phyloP scores from a whole-genome alignment of 2,329 filamentous ascomycete genomes.

The Cytospora chrysosperma region DNA sequence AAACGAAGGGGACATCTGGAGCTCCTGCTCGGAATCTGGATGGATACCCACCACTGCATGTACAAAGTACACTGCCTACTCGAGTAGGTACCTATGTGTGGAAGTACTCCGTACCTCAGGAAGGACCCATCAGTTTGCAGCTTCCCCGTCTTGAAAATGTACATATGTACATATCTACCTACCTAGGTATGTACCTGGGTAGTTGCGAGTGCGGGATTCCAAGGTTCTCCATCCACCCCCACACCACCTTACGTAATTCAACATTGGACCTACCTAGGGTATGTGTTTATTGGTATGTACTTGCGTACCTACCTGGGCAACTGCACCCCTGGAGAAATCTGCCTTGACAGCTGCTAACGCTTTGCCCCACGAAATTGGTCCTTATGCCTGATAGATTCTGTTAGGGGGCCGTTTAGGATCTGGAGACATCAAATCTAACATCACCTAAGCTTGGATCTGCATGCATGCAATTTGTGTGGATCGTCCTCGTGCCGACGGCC shows the following conservation, averaged over 20 bases:
- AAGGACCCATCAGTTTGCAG: constrained; percentile 17
- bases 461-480: constrained; percentile 14
- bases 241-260: too few relatives aligned
- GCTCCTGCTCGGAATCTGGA: background rate
- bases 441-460: constrained; percentile 11
- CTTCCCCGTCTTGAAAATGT: constrained; percentile 7
- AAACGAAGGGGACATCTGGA: background rate
- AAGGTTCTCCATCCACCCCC: too few relatives aligned
- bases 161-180: too few relatives aligned
- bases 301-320: background rate
- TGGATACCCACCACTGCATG: background rate
- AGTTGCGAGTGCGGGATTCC: too few relatives aligned
- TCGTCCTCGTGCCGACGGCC: constrained; percentile 9
- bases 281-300: too few relatives aligned
- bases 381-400: background rate
- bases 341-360: background rate
- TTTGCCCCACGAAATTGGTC: background rate
- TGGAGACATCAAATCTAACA: background rate
- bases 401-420: background rate
- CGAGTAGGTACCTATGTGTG: background rate
- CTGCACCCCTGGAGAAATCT: background rate
- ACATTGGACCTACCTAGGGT: too few relatives aligned
- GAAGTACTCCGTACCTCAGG: background rate
- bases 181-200: too few relatives aligned
- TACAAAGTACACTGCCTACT: too few relatives aligned